Evolutionary conservation across 139 green algal genomes (phyloP), one percentile per base, ranked within the genome.

Genomic region (Chlorella sp.): DNA sequence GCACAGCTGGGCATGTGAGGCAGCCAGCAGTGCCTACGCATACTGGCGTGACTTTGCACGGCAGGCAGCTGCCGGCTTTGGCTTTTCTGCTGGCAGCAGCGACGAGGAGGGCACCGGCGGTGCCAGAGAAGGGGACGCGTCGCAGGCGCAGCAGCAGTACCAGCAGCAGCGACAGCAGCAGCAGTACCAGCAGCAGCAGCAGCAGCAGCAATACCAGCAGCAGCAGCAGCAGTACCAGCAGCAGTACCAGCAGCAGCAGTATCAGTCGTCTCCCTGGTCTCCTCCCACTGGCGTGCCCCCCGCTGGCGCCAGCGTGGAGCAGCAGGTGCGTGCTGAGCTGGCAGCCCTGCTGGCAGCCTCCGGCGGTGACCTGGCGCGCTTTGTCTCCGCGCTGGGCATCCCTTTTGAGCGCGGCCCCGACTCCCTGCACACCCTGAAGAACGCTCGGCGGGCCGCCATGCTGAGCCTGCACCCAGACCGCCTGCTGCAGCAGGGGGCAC

Each of bases 401-500:
- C 30, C 42, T 0, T 83, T 75, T 73, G 85, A 83, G 40, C 42
- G 30, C 9, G 48, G 71, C 32, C 30, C 32, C 0, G 71, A 83
- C 24, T 28, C 69, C 16, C 2, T 11, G 32, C 30, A 21, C 34
- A 57, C 69, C 14, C 32, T 83, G 71, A 78, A 60, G 69, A 83
- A 82, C 22, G 85, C 85, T 3, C 71, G 85, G 15, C 32, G 40
- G 19, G 85, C 85, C 34, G 75, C 75, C 32, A 60, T 89, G 71
- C 85, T 83, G 39, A 60, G 71, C 71, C 71, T 89, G 42, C 85
- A 89, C 71, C 71, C 85, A 18, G 85, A 89, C 85, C 42, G 66
- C 32, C 85, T 89, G 69, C 42, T 71, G 48, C 71, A 60, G n/a
- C 40, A 48, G 15, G 42, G 71, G 3, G 69, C n/a, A 32, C 69